Percentiles rank a stretch among this genome's conserved stretches.
Conservation (phyloP, 1,284 basidiomycete species). For the Cutaneotrichosporon cyanovorans region DNA sequence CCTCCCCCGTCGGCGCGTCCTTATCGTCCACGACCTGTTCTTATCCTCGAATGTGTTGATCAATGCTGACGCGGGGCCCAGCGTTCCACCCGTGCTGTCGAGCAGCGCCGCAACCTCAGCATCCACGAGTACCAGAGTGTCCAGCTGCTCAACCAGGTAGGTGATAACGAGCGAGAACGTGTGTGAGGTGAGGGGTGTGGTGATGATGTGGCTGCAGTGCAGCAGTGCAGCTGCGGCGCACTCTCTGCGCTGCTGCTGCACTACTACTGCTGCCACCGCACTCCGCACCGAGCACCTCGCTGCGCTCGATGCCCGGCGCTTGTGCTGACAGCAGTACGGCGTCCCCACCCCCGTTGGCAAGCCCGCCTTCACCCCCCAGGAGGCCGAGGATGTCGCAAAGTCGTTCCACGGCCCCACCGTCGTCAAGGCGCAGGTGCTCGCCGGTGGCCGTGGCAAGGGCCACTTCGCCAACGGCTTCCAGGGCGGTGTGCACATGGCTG, state of each 20-base stretch:
- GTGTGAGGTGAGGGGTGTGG: neutral
- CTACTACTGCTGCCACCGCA: neutral
- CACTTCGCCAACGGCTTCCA: constrained; percentile 94
- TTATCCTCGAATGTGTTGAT: too few relatives aligned
- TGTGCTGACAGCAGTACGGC: constrained; percentile 61
- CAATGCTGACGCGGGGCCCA: constrained; percentile 8
- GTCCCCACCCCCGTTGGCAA: constrained; percentile 92
- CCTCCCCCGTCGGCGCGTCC: too few relatives aligned
- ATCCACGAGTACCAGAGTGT: constrained; percentile 99
- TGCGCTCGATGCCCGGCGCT: neutral
- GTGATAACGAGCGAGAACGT: too few relatives aligned
- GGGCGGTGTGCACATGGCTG: constrained; percentile 93
- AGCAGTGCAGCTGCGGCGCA: neutral
- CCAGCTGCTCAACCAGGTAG: constrained; percentile 85
- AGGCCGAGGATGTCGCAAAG: constrained; percentile 83
- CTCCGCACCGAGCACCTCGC: neutral
- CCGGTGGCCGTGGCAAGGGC: constrained; percentile 97
- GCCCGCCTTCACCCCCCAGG: constrained; percentile 77
- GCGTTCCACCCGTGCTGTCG: neutral
- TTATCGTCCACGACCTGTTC: too few relatives aligned
- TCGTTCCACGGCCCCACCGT: constrained; percentile 88
- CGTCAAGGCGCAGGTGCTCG: constrained; percentile 96
- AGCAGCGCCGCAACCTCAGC: constrained; percentile 66
- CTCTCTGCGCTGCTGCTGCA: neutral
- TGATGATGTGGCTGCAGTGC: neutral